phyloP scores from a whole-genome alignment of 345 rosid genomes.

The Hevea brasiliensis region DNA sequence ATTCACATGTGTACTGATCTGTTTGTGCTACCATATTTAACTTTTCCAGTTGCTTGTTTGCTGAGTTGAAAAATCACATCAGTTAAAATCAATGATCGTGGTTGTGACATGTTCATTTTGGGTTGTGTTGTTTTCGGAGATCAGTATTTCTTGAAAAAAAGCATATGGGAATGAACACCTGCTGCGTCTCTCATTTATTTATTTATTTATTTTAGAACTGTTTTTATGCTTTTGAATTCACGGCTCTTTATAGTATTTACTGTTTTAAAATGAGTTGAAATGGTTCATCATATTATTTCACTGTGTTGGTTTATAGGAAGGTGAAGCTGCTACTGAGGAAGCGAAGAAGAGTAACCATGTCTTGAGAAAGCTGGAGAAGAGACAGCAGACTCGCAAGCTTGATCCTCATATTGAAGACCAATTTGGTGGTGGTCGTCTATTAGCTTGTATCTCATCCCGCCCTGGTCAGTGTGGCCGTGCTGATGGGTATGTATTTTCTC shows the following conservation, averaged over 20 bases:
- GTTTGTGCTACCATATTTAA: neutral
- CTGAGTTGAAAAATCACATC: neutral
- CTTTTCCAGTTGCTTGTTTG: neutral
- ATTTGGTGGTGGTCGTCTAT: slow-evolving; percentile 23
- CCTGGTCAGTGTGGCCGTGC: slow-evolving; percentile 34
- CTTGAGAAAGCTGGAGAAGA: slow-evolving; percentile 27
- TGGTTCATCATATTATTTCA: neutral
- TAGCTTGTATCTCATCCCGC: slow-evolving; percentile 31
- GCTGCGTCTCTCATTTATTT: no score
- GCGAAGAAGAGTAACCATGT: slow-evolving; percentile 29
- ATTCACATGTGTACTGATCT: neutral
- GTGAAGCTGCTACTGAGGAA: slow-evolving; percentile 27
- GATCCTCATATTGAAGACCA: slow-evolving; percentile 32
- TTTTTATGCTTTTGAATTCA: neutral
- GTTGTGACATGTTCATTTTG: neutral
- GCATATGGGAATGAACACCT: neutral
- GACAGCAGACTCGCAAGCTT: slow-evolving; percentile 30
- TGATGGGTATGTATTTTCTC: slow-evolving; percentile 24
- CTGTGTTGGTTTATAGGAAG: slow-evolving; percentile 12
- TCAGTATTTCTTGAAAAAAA: neutral
- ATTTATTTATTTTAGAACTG: neutral
- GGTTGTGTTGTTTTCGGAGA: neutral
- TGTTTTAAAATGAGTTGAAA: neutral
- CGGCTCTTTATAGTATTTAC: neutral
- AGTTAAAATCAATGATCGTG: neutral